Base-by-base conservation (phyloP, 2,329 filamentous ascomycete species). In the Endocalyx cinctus region DNA sequence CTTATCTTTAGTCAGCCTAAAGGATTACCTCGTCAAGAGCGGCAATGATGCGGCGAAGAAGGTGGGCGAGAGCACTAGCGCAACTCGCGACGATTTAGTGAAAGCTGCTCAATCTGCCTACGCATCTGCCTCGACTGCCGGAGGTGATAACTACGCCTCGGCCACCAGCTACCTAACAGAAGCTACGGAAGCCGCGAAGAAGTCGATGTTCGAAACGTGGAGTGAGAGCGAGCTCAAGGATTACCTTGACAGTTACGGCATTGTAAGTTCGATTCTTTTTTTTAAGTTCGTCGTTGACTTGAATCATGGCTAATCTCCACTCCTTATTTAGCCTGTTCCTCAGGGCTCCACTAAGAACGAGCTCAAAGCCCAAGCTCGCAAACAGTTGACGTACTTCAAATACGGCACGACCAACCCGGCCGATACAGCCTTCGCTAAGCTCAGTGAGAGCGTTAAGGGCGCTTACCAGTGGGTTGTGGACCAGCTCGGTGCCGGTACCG, bases 171-270 rank as follows among this genome's bases (percentile, higher is more conserved):
- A 84, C 49, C 66, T 89, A 3, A 64, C 80, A 8, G 65, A 77
- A 38, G 77, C 78, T 17, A 86, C 84, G 5, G 72, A 73, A 36
- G 55, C 73, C 8, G 82, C 70, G 29, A 87, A 86, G 65, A 67
- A 77, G 29, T 69, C 61, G 16, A 67, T 74, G 1, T 90, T 90
- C 43, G 78, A 87, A 33, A 76, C 75, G 1, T 90, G 85, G 85
- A 83, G 72, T 35, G 72, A 78, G 49, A 74, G 72, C 28, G 83
- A 90, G 17, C 67, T 92, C 41, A 89, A 90, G 69, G 66, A 75
- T 1, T 90, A 89, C 52, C 74, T 90, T 6, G 85, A 90, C 54
- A 83, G 78, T 41, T 90, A 87, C 44, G 86, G 86, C 23, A 66
- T 90, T 25, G 70, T 73, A 34, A 65, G 60, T 51, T 30, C 14